A percentile compares a stretch with the other conserved stretches of the same genome.
Conservation (phyloP, 2,329 filamentous ascomycete species). For the Geosmithia flava region DNA sequence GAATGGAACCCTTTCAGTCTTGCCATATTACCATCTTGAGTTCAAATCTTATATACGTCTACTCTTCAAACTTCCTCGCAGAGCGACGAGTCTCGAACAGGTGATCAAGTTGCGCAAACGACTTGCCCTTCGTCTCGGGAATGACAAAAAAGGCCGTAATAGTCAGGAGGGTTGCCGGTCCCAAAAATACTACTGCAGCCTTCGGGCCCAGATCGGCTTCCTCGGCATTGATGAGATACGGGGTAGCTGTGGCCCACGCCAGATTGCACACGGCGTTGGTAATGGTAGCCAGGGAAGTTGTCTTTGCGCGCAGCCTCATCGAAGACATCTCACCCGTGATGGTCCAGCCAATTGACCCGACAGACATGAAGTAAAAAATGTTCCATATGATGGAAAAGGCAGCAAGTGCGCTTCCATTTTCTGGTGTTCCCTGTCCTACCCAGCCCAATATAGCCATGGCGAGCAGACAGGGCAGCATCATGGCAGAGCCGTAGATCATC, state of each 20-base stretch:
- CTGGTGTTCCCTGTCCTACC: slow-evolving; percentile 11
- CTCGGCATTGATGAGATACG: slow-evolving; percentile 2
- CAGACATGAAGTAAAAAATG: slow-evolving; percentile 19
- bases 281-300: slow-evolving; percentile 3
- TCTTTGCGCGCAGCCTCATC: slow-evolving; percentile 3
- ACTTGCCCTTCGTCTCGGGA: slow-evolving; percentile 32
- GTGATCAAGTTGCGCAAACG: slow-evolving; percentile 20
- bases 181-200: neutral
- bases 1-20: too few species aligned
- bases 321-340: slow-evolving; percentile 1
- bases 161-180: neutral
- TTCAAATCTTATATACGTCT: too few species aligned
- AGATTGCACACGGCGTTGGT: slow-evolving; percentile 2
- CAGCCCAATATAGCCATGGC: slow-evolving; percentile 32
- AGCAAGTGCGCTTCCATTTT: slow-evolving; percentile 10
- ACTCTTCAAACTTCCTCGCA: slow-evolving; percentile 15
- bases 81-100: slow-evolving; percentile 17
- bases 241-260: slow-evolving; percentile 3
- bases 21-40: too few species aligned
- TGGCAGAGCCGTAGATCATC: slow-evolving; percentile 17
- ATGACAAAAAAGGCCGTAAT: slow-evolving; percentile 7
- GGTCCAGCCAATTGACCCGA: slow-evolving; percentile 1
- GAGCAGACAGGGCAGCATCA: slow-evolving; percentile 24
- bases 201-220: neutral
- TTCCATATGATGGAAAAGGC: neutral